Evolutionary conservation across 2,329 filamentous ascomycete species (phyloP), one percentile per base, ranked within the genome.

Genomic region (Metarhizium sp.): DNA sequence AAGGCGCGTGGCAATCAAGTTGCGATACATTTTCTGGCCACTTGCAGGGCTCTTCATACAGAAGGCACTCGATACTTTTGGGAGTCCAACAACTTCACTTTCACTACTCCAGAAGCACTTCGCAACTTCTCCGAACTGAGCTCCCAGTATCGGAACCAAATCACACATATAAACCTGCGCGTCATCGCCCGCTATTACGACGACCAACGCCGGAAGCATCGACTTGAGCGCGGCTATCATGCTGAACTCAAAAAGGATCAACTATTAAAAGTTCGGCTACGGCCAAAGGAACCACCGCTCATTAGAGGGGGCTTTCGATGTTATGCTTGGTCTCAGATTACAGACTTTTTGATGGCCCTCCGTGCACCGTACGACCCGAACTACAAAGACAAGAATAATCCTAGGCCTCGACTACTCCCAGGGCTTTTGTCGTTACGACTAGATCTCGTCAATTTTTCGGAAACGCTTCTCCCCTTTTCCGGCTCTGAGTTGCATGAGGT

Each of bases 111-210:
- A 30, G 70, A 75, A 42, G 71, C 77, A 2, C 66, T 83, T 5
- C 72, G 72, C 43, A 71, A 74, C 51, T 81, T 83, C 60, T 67
- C 71, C 50, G 75, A 78, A 34, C 65, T 82, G 40, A 67, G 71
- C 48, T 56, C 71, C 11, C 56, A 65, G 4, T 73, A 73, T 55
- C 76, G 80, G 16, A 64, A 71, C 36, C 64, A 68, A 11, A 71
- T 83, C 54, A 69, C 70, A 29, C 67, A 74, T 55, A 65, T 79
- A 61, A 80, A 70, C 32, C 67, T 82, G 45, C 78, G 80, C 46
- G 68, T 82, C 61, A 75, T 82, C 56, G 79, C 78, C 10, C 72
- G 71, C 52, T 82, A 79, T 63, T 83, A 80, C 58, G 78, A 81
- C 55, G 78, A 82, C 51, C 71, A 76, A 50, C 67, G 64, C 50